Evolutionary conservation across 371 early-diverging fungal species (phyloP).

Genomic region (Rhizopus stolonifer): DNA sequence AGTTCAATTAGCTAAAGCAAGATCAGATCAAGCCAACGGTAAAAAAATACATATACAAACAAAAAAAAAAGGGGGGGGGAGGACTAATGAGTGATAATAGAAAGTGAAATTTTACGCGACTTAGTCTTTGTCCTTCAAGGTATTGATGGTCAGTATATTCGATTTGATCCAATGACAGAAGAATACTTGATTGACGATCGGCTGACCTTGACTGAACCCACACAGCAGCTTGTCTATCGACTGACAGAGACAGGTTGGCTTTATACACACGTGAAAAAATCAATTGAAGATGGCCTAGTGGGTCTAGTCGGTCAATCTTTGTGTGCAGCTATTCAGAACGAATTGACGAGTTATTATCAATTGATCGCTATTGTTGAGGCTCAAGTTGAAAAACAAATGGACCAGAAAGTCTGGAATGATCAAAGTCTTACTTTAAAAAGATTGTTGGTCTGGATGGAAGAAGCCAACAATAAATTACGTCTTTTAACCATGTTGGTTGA

Average conservation of each 20-base stretch:
- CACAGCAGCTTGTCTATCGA: constrained; percentile 54
- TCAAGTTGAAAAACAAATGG: constrained; percentile 59
- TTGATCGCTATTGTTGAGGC: constrained; percentile 85
- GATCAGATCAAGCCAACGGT: constrained; percentile 19
- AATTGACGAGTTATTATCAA: constrained; percentile 79
- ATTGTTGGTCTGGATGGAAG: constrained; percentile 85
- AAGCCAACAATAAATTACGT: constrained; percentile 72
- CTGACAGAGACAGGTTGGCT: constrained; percentile 75
- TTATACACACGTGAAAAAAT: constrained; percentile 57
- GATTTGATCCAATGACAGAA: constrained; percentile 51
- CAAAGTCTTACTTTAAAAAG: constrained; percentile 76
- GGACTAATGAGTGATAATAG: no score
- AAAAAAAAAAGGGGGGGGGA: constrained; percentile 20
- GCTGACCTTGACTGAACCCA: constrained; percentile 57
- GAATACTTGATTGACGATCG: constrained; percentile 55
- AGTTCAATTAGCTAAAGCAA: constrained; percentile 33
- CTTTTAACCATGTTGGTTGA: constrained; percentile 70
- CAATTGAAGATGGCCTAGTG: constrained; percentile 42
- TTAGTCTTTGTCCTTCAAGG: constrained; percentile 92
- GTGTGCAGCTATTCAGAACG: constrained; percentile 74
- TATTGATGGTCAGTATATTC: constrained; percentile 85
- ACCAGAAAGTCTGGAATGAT: constrained; percentile 25
- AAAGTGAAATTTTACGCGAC: constrained; percentile 79
- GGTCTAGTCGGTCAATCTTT: constrained; percentile 78
- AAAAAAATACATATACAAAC: constrained; percentile 1